These are phyloP conservation scores for Rubroboletus pulcherrimus DNA, from an alignment of 768 basidiomycete species.

Conservation along the genomic window DNA sequence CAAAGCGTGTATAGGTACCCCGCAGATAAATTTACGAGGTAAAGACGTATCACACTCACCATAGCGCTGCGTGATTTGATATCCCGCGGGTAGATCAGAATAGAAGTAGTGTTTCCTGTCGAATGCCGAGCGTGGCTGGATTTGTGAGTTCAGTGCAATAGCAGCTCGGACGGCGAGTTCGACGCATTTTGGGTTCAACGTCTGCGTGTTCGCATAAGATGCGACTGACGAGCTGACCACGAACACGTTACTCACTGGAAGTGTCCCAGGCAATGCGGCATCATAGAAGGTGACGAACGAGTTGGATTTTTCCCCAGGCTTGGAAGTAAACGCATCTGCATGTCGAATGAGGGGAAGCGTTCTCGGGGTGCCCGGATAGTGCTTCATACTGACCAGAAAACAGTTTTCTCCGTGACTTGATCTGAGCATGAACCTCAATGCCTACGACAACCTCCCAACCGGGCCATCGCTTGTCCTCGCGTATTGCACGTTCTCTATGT, in stretches of 20 bases:
- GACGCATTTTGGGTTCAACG: constrained; percentile 64
- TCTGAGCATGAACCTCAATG: constrained; percentile 93
- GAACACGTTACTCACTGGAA: constrained; percentile 60
- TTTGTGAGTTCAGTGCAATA: constrained; percentile 61
- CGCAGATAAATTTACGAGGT: neutral
- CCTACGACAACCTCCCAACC: constrained; percentile 91
- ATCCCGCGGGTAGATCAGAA: constrained; percentile 88
- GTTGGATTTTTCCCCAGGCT: constrained; percentile 58
- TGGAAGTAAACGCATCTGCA: constrained; percentile 41
- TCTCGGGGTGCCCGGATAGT: no score
- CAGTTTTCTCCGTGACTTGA: constrained; percentile 82
- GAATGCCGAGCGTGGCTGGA: constrained; percentile 75
- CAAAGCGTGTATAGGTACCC: neutral
- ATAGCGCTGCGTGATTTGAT: constrained; percentile 97
- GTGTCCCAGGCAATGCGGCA: constrained; percentile 88
- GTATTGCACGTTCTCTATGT: constrained; percentile 3
- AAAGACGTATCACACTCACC: constrained; percentile 39
- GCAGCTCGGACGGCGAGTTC: constrained; percentile 79
- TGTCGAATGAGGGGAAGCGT: neutral
- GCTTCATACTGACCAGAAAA: constrained; percentile 61
- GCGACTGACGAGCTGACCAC: neutral
- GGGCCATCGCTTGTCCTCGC: constrained; percentile 53
- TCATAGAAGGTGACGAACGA: constrained; percentile 74
- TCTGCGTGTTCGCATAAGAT: constrained; percentile 2
- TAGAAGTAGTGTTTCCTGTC: constrained; percentile 99